phyloP scores from a whole-genome alignment of 192 early-diverging fungal species.

The Mortierella hygrophila region DNA sequence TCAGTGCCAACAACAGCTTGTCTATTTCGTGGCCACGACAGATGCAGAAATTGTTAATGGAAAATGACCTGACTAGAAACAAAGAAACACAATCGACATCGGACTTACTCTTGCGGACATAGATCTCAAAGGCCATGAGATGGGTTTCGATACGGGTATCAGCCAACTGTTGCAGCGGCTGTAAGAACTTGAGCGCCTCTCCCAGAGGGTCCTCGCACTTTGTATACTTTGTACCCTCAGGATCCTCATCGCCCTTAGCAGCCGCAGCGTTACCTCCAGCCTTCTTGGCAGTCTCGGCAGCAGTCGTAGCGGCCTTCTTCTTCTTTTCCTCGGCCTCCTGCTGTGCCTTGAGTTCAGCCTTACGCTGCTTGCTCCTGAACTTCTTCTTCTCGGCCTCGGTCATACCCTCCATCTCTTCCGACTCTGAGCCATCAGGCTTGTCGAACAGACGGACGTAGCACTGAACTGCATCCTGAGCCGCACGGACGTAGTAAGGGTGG shows the following conservation, averaged over 20 bases:
- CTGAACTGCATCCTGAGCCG: constrained; percentile 80
- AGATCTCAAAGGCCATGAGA: constrained; percentile 73
- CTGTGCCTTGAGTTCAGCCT: constrained; percentile 74
- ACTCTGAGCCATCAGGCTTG: constrained; percentile 50
- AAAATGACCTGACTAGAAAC: neutral
- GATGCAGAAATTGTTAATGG: neutral
- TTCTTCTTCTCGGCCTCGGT: constrained; percentile 81
- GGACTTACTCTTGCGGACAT: constrained; percentile 67
- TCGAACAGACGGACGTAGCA: constrained; percentile 25
- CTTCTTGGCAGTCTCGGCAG: constrained; percentile 59
- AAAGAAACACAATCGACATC: neutral
- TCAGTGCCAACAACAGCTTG: constrained; percentile 75
- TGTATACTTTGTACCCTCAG: constrained; percentile 74
- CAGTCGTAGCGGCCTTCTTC: constrained; percentile 19
- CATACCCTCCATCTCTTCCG: constrained; percentile 57
- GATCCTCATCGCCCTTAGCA: constrained; percentile 70
- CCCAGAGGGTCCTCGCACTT: constrained; percentile 73
- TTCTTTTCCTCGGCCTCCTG: constrained; percentile 62
- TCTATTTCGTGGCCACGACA: constrained; percentile 29
- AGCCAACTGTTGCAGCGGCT: constrained; percentile 70
- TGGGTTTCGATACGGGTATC: constrained; percentile 68
- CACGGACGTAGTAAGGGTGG: constrained; percentile 76
- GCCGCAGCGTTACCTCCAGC: constrained; percentile 12
- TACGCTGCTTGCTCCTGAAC: constrained; percentile 77
- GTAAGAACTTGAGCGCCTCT: constrained; percentile 80